Base-by-base conservation (phyloP, 2,329 filamentous ascomycete species). In the Hirsutella rhossiliensis region DNA sequence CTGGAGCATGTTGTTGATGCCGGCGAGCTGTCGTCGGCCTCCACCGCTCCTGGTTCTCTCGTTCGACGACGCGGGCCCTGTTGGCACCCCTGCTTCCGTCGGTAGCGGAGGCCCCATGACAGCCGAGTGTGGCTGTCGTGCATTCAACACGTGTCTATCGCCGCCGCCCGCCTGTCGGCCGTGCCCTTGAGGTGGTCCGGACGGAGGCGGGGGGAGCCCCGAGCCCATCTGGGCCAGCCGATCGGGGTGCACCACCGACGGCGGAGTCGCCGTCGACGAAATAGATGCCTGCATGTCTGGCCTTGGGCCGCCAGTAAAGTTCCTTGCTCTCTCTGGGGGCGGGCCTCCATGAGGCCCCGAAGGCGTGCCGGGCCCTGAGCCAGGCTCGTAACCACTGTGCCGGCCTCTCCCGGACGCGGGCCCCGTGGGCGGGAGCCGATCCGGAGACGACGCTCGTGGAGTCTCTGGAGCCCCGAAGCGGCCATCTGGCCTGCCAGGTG, bases 1-100 rank as follows among this genome's bases (percentile, higher is more conserved):
- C 50, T 74, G 71, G 4, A 80, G 65, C 42, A 70, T 75, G 48
- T 62, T 77, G 51, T 80, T 78, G 47, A 82, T 80, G 39, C 73
- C 72, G 12, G 71, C 71, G 28, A 82, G 62, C 51, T 80, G 75
- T 45, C 76, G 66, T 46, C 68, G 63, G 17, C 69, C 65, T 28
- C 71, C 67, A 51, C 50, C 61, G 27, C 54, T 55, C 32, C 58
- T 52, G 23, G 52, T 46, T 28, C 67, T 60, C 27, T 71, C 66
- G 18, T 56, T 56, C 9, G 54, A 50, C 23, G 62, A 61, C 11
- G 64, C 53, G 13, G 62, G 62, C 0, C 61, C 62, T 7, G 66
- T 63, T 2, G 61, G 62, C 5, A 62, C 59, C 17, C 48, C 52
- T 3, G 47, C 41, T 3, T 63, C 62, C 18, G 47, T 40, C 4